Conservation (phyloP, 805 yeast species). For the Kockiozyma suomiensis region DNA sequence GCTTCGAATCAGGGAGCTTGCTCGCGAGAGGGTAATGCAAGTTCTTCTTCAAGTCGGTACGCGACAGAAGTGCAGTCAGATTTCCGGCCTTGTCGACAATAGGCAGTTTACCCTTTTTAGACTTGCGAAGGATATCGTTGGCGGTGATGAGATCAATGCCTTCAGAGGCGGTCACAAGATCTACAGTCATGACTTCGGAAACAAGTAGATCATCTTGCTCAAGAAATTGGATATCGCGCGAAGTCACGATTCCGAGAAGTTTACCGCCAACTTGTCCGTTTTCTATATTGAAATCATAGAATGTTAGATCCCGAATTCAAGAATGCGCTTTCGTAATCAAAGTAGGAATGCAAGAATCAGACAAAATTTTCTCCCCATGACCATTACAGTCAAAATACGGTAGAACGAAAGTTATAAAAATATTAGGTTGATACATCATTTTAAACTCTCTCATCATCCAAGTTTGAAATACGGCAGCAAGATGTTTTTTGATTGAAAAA, state of each 20-base stretch:
- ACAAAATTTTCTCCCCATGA: conserved; percentile 32
- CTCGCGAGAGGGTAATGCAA: conserved; percentile 92
- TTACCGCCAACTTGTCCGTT: conserved; percentile 85
- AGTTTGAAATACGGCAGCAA: too few relatives aligned
- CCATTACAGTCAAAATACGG: conserved; percentile 58
- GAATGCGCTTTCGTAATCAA: too few relatives aligned
- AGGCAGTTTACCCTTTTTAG: conserved; percentile 97
- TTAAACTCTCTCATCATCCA: neutral
- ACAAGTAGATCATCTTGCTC: conserved; percentile 67
- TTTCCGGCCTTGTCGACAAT: conserved; percentile 77
- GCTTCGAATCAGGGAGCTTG: conserved; percentile 89
- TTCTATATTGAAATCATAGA: too few relatives aligned
- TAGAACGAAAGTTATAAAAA: conserved; percentile 97
- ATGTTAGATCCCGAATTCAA: too few relatives aligned
- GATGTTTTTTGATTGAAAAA: too few relatives aligned
- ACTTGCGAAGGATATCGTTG: conserved; percentile 83
- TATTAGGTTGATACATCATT: conserved; percentile 37
- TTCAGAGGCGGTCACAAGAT: conserved; percentile 76
- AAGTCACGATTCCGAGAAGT: conserved; percentile 91
- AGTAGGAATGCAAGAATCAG: conserved; percentile 15
- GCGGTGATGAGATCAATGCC: conserved; percentile 86
- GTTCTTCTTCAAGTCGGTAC: conserved; percentile 97
- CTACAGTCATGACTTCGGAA: conserved; percentile 85
- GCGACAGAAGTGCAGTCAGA: conserved; percentile 84
- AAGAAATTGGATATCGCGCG: conserved; percentile 95